Base-by-base conservation (phyloP, 768 basidiomycete genomes). In the Chalciporus piperatus region DNA sequence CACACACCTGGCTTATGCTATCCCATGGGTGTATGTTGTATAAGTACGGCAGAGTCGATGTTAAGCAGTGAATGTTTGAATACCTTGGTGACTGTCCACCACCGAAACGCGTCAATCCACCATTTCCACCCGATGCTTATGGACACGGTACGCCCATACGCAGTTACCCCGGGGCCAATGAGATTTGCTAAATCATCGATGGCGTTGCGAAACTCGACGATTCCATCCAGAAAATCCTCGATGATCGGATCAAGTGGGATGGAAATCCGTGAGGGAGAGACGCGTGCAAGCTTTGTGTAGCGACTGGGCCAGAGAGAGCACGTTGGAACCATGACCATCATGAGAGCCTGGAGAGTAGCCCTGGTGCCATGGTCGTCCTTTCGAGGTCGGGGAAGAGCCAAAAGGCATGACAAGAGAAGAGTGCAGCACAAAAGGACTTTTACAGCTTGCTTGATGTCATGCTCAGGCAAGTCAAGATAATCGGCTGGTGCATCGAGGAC, bases 151-250 rank as follows among this genome's bases (percentile, higher is more conserved):
- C 74, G 73, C n/a, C 73, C 74, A 48, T 77, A 68, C 6, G 71
- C 66, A 19, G 48, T 54, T 28, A 68, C 52, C 5, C 67, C 64
- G 4, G 66, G 63, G 27, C 52, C 61, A 41, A 80, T 54, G 30
- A 83, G 65, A 20, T 70, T 54, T 3, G 55, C 53, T 12, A 82
- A 59, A 52, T 77, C 73, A 47, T 60, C 47, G 11, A 55, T 41
- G 14, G 72, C 63, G 51, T 79, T 64, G 54, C 78, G 70, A 41
- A 81, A 47, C 58, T 83, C 82, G 13, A 82, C 55, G 12, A 58
- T 41, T 11, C 79, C 80, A 7, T 57, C 50, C 46, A 60, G 58
- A 19, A 78, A 59, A 45, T 69, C 70, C 20, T 64, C 47, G 28
- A 80, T 48, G 50, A 82, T 58, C 37, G 63, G 58, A 25, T 67